phyloP scores from a whole-genome alignment of 2,329 filamentous ascomycete species.

The Huntiella decipiens region DNA sequence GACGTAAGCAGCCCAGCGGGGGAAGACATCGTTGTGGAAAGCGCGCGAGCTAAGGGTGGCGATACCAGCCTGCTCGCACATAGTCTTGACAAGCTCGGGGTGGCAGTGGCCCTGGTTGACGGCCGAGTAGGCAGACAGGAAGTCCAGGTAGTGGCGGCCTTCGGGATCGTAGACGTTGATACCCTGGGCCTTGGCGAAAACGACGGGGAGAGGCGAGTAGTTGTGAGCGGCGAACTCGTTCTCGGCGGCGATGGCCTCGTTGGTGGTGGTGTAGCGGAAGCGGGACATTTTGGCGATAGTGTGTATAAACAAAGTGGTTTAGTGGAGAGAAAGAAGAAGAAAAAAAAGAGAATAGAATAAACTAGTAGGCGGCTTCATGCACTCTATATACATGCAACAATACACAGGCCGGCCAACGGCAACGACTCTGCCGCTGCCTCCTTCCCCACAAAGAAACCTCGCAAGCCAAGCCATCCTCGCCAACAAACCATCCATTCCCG shows the following conservation, averaged over 20 bases:
- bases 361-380: background rate
- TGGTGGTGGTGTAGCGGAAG: constrained; percentile 61
- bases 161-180: constrained; percentile 94
- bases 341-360: background rate
- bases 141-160: constrained; percentile 88
- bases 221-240: constrained; percentile 85
- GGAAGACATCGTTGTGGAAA: constrained; percentile 98
- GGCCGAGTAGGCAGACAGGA: constrained; percentile 91
- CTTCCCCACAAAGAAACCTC: no score
- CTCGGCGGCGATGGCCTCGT: constrained; percentile 63
- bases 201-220: constrained; percentile 91
- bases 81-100: constrained; percentile 78
- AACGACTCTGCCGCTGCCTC: no score
- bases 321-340: constrained; percentile 4
- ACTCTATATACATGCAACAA: background rate
- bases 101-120: constrained; percentile 98
- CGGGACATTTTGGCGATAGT: constrained; percentile 28
- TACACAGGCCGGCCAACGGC: background rate
- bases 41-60: constrained; percentile 84
- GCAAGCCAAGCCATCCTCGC: no score
- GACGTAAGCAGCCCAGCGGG: constrained; percentile 83
- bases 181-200: constrained; percentile 71
- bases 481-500: no score
- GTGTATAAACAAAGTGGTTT: constrained; percentile 29
- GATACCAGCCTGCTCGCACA: constrained; percentile 74